Evolutionary conservation across 257 asterid species (phyloP), one percentile per base, ranked within the genome.

Genomic region (Cordia subcordata): DNA sequence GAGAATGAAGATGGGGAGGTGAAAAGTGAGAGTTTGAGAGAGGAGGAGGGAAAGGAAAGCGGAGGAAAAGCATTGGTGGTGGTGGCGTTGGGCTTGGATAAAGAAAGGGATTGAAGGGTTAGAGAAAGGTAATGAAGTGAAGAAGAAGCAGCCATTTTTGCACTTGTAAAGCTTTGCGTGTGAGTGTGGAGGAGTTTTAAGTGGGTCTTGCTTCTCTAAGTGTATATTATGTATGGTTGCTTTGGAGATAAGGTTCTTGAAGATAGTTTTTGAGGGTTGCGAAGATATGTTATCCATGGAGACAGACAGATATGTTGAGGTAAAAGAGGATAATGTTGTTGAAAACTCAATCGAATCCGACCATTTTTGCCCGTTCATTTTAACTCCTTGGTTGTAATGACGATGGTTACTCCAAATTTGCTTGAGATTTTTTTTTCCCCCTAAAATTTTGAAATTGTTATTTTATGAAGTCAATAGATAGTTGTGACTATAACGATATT

Each of bases 131-230:
- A 69, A 20, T 77, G 72, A 52, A 87, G 82, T 1, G 80, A 63
- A 27, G 75, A 42, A 6, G 82, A 81, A 47, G 93, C 77, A 38
- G 94, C 90, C 98, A 90, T 87, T 17, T 47, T 27, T 66, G 32
- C 3, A 10, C 5, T 13, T 56, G 53, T 16, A 14, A 6, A 37
- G 46, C 33, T 32, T 15, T 8, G 18, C 5, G 56, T 33, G 32
- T 4, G 0, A n/a, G 57, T 19, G n/a, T 22, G 57, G 8, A 1
- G 11, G 35, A 53, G 39, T 53, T 14, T 53, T 17, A 14, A 23
- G 38, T 53, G 10, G 56, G 40, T 8, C 1, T 33, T 57, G 38
- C 13, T 27, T 6, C 35, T 27, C 35, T 27, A 1, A 27, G 6
- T 3, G 35, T 27, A 1, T n/a, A n/a, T n/a, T n/a, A n/a, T n/a